A percentile compares a stretch with the other conserved stretches of the same genome.
These are phyloP conservation scores for Magnaporthales sp. DNA, from an alignment of 2,329 filamentous ascomycete species.

Conservation along the genomic window DNA sequence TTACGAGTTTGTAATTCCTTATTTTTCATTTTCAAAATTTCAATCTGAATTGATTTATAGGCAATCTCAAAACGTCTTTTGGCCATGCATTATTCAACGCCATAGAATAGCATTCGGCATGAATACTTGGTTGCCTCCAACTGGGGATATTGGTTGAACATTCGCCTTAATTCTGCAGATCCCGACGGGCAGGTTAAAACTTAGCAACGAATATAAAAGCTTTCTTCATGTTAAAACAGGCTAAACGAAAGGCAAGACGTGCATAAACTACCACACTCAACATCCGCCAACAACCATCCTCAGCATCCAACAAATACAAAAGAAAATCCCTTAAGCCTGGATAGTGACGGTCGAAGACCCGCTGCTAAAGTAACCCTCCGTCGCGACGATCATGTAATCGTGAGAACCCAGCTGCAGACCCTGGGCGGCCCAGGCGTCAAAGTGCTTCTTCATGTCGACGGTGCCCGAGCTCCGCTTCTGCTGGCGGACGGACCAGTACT, in stretches of 20 bases:
- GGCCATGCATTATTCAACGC: too few species aligned
- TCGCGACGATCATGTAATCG: slow-evolving; percentile 40
- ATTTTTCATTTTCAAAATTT: too few species aligned
- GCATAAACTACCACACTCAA: background rate
- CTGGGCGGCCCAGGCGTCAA: slow-evolving; percentile 34
- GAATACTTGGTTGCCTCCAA: too few species aligned
- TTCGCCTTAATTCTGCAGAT: too few species aligned
- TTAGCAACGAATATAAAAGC: background rate
- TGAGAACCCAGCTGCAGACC: slow-evolving; percentile 33
- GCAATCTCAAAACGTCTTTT: too few species aligned
- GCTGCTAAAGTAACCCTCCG: slow-evolving; percentile 38
- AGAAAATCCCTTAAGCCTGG: background rate
- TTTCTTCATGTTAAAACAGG: background rate
- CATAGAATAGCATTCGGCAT: too few species aligned
- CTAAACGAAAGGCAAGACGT: background rate
- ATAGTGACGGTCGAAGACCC: slow-evolving; percentile 33
- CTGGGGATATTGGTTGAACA: too few species aligned
- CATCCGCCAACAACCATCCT: background rate
- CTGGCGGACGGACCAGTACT: slow-evolving; percentile 41
- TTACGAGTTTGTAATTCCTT: too few species aligned
- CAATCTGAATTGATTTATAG: too few species aligned
- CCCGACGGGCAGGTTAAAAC: too few species aligned
- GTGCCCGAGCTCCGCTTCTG: slow-evolving; percentile 39
- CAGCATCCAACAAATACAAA: background rate
- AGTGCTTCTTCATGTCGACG: slow-evolving; percentile 36